These are phyloP conservation scores for Cicer judaicum DNA, from an alignment of 306 rosid genomes.

Conservation along the genomic window DNA sequence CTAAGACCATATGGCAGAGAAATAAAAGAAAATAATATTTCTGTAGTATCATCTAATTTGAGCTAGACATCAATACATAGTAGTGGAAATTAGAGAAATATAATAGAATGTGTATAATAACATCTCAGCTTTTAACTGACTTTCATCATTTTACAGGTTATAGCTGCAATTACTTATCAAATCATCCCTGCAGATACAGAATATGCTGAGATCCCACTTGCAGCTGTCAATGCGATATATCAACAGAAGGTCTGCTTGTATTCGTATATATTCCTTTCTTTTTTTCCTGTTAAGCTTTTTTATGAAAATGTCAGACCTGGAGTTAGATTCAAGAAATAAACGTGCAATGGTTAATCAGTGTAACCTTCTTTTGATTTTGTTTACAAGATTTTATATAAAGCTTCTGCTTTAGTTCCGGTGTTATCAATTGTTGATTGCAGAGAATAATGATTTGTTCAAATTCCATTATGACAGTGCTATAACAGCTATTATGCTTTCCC, in stretches of 20 bases:
- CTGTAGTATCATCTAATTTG: neutral
- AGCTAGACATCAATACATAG: slow-evolving; percentile 23
- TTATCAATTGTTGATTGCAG: too few relatives aligned
- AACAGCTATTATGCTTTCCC: slow-evolving; percentile 65
- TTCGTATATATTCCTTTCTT: neutral
- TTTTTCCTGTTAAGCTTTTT: neutral
- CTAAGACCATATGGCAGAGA: neutral
- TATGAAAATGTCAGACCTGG: neutral
- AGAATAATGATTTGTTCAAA: too few relatives aligned
- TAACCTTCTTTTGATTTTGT: neutral
- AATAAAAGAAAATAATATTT: slow-evolving; percentile 8
- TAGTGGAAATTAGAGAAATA: slow-evolving; percentile 4
- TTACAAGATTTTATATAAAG: slow-evolving; percentile 4
- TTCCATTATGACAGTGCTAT: too few relatives aligned
- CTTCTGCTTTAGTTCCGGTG: neutral
- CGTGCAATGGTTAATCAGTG: slow-evolving; percentile 8
- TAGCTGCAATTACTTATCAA: slow-evolving; percentile 87
- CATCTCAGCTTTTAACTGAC: neutral
- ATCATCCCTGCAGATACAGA: slow-evolving; percentile 88
- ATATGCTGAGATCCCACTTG: slow-evolving; percentile 91
- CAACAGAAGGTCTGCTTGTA: slow-evolving; percentile 70
- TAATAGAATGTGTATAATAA: neutral
- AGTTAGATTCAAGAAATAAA: slow-evolving; percentile 32
- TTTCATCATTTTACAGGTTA: slow-evolving; percentile 56
- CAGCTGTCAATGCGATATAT: slow-evolving; percentile 67